Evolutionary conservation across 106 monocot species (phyloP).

Genomic region (Phalaenopsis equestris): DNA sequence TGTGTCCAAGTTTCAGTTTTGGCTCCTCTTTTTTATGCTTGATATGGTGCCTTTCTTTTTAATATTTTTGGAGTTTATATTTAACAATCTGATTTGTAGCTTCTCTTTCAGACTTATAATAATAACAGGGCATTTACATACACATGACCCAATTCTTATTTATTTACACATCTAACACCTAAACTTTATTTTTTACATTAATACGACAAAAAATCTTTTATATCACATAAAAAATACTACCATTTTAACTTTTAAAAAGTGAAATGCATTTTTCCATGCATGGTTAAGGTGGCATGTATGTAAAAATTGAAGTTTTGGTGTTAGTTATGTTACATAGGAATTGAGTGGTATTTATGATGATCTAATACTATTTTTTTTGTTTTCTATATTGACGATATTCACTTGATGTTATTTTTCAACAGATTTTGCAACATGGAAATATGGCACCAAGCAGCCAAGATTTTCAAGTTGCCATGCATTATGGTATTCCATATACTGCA

Average conservation of each 20-base stretch:
- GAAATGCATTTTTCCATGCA: too few species aligned
- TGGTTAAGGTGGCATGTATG: too few species aligned
- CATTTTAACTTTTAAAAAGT: too few species aligned
- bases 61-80: background rate
- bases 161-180: too few species aligned
- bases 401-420: constrained; percentile 1
- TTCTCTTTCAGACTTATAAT: background rate
- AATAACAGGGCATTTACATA: too few species aligned
- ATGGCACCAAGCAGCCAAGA: constrained; percentile 26
- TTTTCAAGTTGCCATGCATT: constrained; percentile 58
- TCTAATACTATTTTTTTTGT: background rate
- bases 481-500: constrained; percentile 80
- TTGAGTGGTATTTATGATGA: too few species aligned
- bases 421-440: constrained; percentile 16
- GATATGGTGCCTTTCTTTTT: background rate
- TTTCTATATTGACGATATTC: background rate
- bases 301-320: too few species aligned
- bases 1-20: background rate
- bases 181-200: too few species aligned
- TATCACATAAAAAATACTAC: too few species aligned
- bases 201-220: too few species aligned
- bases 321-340: too few species aligned
- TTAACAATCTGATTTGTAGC: background rate
- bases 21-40: background rate
- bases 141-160: too few species aligned